These are phyloP conservation scores for Mucor plumbeus DNA, from an alignment of 371 early-diverging fungal genomes.

Conservation along the genomic window DNA sequence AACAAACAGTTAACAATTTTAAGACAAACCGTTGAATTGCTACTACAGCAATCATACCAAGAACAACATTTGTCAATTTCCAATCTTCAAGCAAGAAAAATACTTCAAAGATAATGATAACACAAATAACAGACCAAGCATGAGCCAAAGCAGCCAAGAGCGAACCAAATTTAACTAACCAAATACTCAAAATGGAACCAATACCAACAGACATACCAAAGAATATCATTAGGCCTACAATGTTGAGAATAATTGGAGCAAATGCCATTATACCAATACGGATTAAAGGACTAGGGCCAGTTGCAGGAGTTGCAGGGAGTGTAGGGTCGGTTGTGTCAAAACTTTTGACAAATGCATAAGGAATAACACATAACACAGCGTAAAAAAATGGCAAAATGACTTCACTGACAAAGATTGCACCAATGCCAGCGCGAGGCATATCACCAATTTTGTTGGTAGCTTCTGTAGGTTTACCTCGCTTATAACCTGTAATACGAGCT, in stretches of 20 bases:
- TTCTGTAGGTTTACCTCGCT: conserved; percentile 53
- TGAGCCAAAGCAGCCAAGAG: conserved; percentile 75
- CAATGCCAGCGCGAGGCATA: conserved; percentile 69
- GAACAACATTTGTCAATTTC: conserved; percentile 61
- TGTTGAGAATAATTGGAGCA: conserved; percentile 77
- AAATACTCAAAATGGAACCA: conserved; percentile 69
- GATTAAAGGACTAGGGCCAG: conserved; percentile 57
- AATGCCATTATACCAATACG: conserved; percentile 71
- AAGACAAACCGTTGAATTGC: conserved; percentile 76
- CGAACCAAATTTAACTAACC: conserved; percentile 73
- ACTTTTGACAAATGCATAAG: conserved; percentile 71
- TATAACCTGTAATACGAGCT: conserved; percentile 82
- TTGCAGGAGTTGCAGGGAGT: conserved; percentile 47
- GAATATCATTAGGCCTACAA: conserved; percentile 67
- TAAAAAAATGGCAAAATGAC: conserved; percentile 73
- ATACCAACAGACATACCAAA: conserved; percentile 75
- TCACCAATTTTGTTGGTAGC: conserved; percentile 52
- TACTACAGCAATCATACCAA: conserved; percentile 71
- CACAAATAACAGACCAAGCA: conserved; percentile 65
- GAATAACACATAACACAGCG: conserved; percentile 65
- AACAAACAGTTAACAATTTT: conserved; percentile 68
- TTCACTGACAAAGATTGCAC: conserved; percentile 77
- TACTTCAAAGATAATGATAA: conserved; percentile 65
- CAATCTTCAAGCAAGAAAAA: conserved; percentile 76
- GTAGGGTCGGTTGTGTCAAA: conserved; percentile 41